Base-by-base conservation (phyloP, 768 basidiomycete genomes). In the Exidia glandulosa region DNA sequence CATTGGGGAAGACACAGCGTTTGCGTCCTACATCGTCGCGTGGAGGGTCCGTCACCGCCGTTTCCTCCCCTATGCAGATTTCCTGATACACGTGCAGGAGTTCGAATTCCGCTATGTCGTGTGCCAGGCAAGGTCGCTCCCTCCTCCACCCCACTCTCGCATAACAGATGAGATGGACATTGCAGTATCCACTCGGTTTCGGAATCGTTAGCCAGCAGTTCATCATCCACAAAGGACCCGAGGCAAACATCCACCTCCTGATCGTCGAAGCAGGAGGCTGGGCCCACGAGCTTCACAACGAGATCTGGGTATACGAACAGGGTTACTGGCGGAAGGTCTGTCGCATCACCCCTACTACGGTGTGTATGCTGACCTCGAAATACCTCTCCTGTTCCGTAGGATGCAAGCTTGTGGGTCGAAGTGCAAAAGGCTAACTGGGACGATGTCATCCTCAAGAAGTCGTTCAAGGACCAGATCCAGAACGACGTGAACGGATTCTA, bases 401-500 rank as follows among this genome's bases (percentile, higher is more conserved):
- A 59, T 59, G 56, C 50, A 12, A 37, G 27, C 31, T 57, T 59
- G 3, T 59, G 47, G 41, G 23, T 61, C 2, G 79, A 81, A 63
- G 70, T 86, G 23, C 82, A 85, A 67, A 79, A 79, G 63, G 85
- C 85, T 1, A 75, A 82, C 66, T 91, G 88, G 88, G 75, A 82
- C 30, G 85, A 88, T 61, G 81, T 91, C 33, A 82, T 90, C 57
- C 76, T 90, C 61, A 83, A 85, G 61, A 79, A 83, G 0, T 75
- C 77, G 5, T 86, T 85, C 74, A 93, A 93, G 74, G 73, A 72
- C 33, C 72, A 75, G 2, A 62, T 94, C 27, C 79, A 85, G 71
- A 85, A 88, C 65, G 91, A 93, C 54, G 75, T 92, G 9, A 79
- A 81, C 32, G 87, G 86, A 0, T 94, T 94, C 75, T 91, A 90